These are phyloP conservation scores for Aspergillus viridinutans DNA, from an alignment of 2,329 filamentous ascomycete genomes.

Conservation along the genomic window DNA sequence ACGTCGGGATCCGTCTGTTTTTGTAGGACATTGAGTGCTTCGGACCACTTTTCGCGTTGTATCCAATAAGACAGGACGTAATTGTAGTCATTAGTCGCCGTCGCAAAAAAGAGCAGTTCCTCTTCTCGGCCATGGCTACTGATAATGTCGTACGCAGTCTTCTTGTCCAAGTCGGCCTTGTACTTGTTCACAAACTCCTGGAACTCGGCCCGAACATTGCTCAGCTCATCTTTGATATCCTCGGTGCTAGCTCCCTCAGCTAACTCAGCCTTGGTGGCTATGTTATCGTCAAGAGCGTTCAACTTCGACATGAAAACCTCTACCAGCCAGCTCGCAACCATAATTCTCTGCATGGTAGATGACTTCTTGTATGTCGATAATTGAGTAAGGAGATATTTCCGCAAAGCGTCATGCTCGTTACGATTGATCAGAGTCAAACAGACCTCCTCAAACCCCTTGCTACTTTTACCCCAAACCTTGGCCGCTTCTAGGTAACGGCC, in stretches of 20 bases:
- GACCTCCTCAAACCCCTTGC: conserved; percentile 95
- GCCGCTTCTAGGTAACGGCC: conserved; percentile 83
- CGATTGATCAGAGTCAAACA: conserved; percentile 87
- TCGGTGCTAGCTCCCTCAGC: conserved; percentile 66
- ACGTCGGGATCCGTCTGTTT: conserved; percentile 88
- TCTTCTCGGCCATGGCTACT: conserved; percentile 92
- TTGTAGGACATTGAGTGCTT: conserved; percentile 83
- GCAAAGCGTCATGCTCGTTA: conserved; percentile 81
- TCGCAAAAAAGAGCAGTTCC: conserved; percentile 87
- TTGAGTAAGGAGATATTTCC: conserved; percentile 85
- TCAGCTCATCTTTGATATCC: conserved; percentile 65
- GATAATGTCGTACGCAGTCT: conserved; percentile 92
- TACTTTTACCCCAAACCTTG: conserved; percentile 86
- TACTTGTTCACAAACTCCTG: conserved; percentile 83
- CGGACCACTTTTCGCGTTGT: conserved; percentile 85
- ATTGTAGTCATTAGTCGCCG: conserved; percentile 82
- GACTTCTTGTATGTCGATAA: conserved; percentile 76
- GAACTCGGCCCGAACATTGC: conserved; percentile 69
- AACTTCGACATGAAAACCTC: conserved; percentile 98
- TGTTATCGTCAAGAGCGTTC: conserved; percentile 89
- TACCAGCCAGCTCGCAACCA: conserved; percentile 92
- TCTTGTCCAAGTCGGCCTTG: conserved; percentile 81
- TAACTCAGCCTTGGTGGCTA: conserved; percentile 81
- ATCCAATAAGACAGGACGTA: conserved; percentile 98
- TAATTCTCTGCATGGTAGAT: conserved; percentile 84